A percentile compares a stretch with the other conserved stretches of the same genome.
These are phyloP conservation scores for Omphalotus guepiniiformis DNA, from an alignment of 768 basidiomycete species.

Conservation along the genomic window DNA sequence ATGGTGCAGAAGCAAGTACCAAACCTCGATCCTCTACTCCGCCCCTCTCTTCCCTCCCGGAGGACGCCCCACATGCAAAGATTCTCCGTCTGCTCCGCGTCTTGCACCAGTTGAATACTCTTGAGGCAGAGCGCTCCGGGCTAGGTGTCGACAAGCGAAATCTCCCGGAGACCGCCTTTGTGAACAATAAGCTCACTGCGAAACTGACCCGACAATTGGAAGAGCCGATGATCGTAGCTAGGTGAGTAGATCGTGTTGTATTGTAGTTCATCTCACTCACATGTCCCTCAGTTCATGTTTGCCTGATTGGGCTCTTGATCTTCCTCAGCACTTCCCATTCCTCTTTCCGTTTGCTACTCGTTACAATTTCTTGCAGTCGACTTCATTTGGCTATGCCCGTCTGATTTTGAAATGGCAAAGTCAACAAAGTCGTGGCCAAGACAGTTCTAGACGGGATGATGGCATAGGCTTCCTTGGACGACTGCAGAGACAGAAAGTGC, in stretches of 20 bases:
- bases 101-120: constrained; percentile 74
- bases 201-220: constrained; percentile 97
- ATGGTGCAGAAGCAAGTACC: constrained; percentile 36
- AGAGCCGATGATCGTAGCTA: constrained; percentile 98
- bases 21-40: constrained; percentile 63
- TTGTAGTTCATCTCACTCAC: neutral
- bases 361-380: constrained; percentile 95
- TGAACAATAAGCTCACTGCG: constrained; percentile 97
- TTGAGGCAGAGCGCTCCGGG: constrained; percentile 59
- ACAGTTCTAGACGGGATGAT: constrained; percentile 80
- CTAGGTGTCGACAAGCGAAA: constrained; percentile 49
- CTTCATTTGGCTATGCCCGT: constrained; percentile 95
- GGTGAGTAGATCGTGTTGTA: constrained; percentile 58
- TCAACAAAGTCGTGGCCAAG: constrained; percentile 73
- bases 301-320: constrained; percentile 95
- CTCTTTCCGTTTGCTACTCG: constrained; percentile 98
- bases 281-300: constrained; percentile 90
- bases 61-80: constrained; percentile 83
- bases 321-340: constrained; percentile 97
- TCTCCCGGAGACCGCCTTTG: constrained; percentile 79
- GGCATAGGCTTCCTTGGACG: constrained; percentile 90
- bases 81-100: constrained; percentile 88
- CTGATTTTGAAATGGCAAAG: constrained; percentile 94
- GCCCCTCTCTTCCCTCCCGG: constrained; percentile 72
- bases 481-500: constrained; percentile 91